Evolutionary conservation across 345 rosid genomes (phyloP), one percentile per base, ranked within the genome.

Genomic region (Capsella bursapastoris): DNA sequence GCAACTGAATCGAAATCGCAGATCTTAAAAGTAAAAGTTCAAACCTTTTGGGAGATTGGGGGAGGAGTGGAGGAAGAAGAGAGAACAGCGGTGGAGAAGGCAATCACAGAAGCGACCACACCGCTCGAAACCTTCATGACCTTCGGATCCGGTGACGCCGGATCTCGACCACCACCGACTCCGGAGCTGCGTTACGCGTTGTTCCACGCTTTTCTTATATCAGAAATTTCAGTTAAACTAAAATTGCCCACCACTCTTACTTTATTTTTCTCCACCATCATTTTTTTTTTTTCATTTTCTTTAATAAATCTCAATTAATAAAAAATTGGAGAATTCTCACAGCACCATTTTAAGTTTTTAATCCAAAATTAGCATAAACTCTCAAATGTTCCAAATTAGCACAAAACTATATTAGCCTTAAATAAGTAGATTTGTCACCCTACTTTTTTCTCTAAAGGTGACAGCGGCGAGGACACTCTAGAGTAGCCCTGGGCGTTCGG

Each of bases 81-180:
- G 74, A 76, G 65, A 12, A 71, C 72, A 9, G 65, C 66, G n/a
- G 67, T 64, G 38, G 67, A 70, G 53, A 71, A 16, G 67, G 76
- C 76, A 28, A 77, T 57, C 50, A 57, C 71, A 57, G 76, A 77
- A 37, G 76, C 80, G 37, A 77, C 28, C 7, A 77, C 53, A 45
- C 71, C 55, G 66, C 76, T 50, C 7, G 80, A 48, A 38, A 57
- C 13, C 72, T 77, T 77, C 67, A 57, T 64, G 52, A 41, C 43
- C 15, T 62, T 62, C 50, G 50, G 66, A 40, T 61, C 34, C 74
- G 69, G 60, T 63, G 50, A 43, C 79, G 70, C 74, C 79, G 70
- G 79, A 75, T 75, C 74, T 75, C 79, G 49, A 59, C 68, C 68
- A 66, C 72, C 73, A 75, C 79, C 57, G 65, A 55, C 57, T 51